Conservation (phyloP, 163 green algal genomes). For the Picocystis sp. region DNA sequence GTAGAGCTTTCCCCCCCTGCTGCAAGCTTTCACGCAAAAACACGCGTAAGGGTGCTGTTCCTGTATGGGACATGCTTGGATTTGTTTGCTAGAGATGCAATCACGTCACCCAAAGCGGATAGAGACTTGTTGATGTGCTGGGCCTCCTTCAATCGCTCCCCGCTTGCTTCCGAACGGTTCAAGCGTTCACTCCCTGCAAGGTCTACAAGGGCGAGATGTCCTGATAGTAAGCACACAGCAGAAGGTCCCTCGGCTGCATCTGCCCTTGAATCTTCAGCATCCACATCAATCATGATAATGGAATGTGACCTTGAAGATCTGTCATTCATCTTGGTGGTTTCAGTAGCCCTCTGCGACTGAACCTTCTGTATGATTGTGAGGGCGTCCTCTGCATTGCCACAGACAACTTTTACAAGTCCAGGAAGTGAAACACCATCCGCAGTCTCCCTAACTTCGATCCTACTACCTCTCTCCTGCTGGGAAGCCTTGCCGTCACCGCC, state of each 20-base stretch:
- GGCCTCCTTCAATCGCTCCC: slow-evolving; percentile 93
- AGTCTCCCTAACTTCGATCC: no score
- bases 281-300: slow-evolving; percentile 31
- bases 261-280: slow-evolving; percentile 5
- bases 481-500: no score
- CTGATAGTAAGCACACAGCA: slow-evolving; percentile 9
- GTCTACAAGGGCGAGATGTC: slow-evolving; percentile 85
- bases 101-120: slow-evolving; percentile 73
- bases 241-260: slow-evolving; percentile 10
- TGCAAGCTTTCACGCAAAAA: not conserved
- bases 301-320: slow-evolving; percentile 35
- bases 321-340: slow-evolving; percentile 26
- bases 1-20: not conserved
- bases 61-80: slow-evolving; percentile 19
- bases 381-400: no score
- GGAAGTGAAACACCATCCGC: no score
- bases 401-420: no score
- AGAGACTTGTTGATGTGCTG: slow-evolving; percentile 97
- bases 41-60: slow-evolving; percentile 17
- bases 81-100: slow-evolving; percentile 21
- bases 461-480: no score
- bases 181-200: slow-evolving; percentile 86
- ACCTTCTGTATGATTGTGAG: no score
- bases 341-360: not conserved
- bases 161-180: slow-evolving; percentile 79